Conservation (phyloP, 495 filamentous ascomycete genomes). For the Lasiosphaeria hispida region DNA sequence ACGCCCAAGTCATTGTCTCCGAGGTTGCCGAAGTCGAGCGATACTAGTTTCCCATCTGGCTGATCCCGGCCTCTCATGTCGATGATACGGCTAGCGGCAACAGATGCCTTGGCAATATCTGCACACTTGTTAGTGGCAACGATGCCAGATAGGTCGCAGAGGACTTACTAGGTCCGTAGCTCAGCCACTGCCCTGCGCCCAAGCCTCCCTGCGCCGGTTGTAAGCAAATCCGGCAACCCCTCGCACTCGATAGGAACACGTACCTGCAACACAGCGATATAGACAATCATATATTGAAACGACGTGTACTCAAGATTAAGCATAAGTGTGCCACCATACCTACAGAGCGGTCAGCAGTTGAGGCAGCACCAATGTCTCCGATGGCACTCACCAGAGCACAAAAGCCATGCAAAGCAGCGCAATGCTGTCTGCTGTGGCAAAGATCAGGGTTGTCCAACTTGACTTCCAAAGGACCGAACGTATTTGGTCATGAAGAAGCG, state of each 20-base stretch:
- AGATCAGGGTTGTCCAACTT: conserved; percentile 49
- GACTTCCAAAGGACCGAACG: conserved; percentile 50
- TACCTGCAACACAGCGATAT: conserved; percentile 47
- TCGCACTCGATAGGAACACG: conserved; percentile 7
- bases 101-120: conserved; percentile 58
- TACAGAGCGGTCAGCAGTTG: conserved; percentile 4
- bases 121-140: conserved; percentile 1
- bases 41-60: conserved; percentile 25
- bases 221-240: background rate
- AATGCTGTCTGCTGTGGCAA: conserved; percentile 50
- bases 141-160: background rate
- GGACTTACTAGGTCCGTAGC: conserved; percentile 47
- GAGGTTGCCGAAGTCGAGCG: conserved; percentile 28
- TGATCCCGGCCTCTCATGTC: conserved; percentile 37
- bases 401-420: conserved; percentile 55
- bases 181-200: conserved; percentile 46
- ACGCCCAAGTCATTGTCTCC: conserved; percentile 48
- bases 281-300: conserved; percentile 51
- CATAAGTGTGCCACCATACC: conserved; percentile 45
- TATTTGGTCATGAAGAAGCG: conserved; percentile 51
- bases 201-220: conserved; percentile 32
- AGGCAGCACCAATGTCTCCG: background rate
- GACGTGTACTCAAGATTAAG: conserved; percentile 41
- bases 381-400: conserved; percentile 52
- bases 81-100: conserved; percentile 56